phyloP scores from a whole-genome alignment of 129 eudicot species.

The Ambrosia trifida region DNA sequence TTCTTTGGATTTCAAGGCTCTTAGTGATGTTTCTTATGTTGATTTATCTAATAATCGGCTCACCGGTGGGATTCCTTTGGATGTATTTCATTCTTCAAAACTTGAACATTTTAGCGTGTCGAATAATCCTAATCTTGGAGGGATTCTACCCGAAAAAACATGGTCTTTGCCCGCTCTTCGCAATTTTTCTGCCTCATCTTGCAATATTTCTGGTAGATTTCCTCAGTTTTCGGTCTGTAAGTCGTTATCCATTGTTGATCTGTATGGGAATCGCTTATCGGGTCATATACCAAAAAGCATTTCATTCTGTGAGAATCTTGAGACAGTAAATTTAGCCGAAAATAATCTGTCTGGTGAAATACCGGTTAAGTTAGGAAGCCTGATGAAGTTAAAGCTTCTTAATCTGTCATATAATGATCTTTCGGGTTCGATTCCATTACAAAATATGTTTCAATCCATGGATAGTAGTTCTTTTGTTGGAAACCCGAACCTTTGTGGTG shows the following conservation, averaged over 20 bases:
- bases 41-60: constrained; percentile 49
- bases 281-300: constrained; percentile 66
- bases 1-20: constrained; percentile 48
- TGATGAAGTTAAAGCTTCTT: constrained; percentile 48
- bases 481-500: constrained; percentile 84
- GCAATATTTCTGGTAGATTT: constrained; percentile 63
- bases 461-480: constrained; percentile 70
- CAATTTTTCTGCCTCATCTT: constrained; percentile 75
- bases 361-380: constrained; percentile 50
- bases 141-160: constrained; percentile 50
- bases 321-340: constrained; percentile 48
- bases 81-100: constrained; percentile 50
- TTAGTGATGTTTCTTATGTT: constrained; percentile 51
- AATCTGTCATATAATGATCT: constrained; percentile 81
- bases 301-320: constrained; percentile 56
- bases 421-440: constrained; percentile 70
- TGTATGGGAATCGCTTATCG: constrained; percentile 51
- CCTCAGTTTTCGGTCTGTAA: constrained; percentile 68
- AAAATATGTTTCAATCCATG: constrained; percentile 51
- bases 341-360: constrained; percentile 68
- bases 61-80: constrained; percentile 68
- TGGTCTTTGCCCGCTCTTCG: constrained; percentile 67
- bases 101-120: constrained; percentile 85
- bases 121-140: constrained; percentile 72
- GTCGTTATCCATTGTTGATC: constrained; percentile 52